Base-by-base conservation (phyloP, 192 early-diverging fungal genomes). In the Oehlia diaphana region DNA sequence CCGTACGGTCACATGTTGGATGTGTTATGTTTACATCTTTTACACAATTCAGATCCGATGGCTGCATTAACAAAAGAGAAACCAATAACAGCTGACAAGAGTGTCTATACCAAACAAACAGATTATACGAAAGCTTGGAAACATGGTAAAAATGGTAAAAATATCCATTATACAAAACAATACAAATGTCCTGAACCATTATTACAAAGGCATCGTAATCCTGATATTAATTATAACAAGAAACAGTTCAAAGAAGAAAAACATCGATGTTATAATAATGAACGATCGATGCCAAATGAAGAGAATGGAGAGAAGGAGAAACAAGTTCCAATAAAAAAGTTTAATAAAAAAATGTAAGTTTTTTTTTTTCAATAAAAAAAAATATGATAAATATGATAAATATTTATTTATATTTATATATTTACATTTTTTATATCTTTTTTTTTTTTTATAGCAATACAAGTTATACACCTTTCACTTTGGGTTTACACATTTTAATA, bases 401-500 rank as follows among this genome's bases (percentile, higher is more conserved):
- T 26, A 26, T 26, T 26, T 26, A 26, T 26, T 28, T 31, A 31
- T 31, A 31, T 31, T 31, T 31, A 31, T 31, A 31, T 31, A 31
- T n/a, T 26, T 69, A 69, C 42, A 16, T 39, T 31, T 28, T 31
- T 16, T 33, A 0, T 19, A 39, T 68, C 39, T 35, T 19, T 69
- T 5, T 42, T 44, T 9, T n/a, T 70, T 9, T 26, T 39, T 70
- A 70, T 47, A 85, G 84, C 5, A 80, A 81, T 67, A 85, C 84
- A 39, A 80, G 81, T 62, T 85, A 85, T 83, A 85, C 84, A 66
- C 82, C 82, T 66, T 81, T 83, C 71, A 81, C 80, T 28, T 72
- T 85, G 6, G 37, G 76, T 8, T 79, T 82, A 10, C 84, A 85
- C 16, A 70, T 85, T 33, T 58, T 79, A 35, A 74, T 85, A 67